A percentile compares a stretch with the other conserved stretches of the same genome.
These are phyloP conservation scores for Sordariomycetes sp. DNA, from an alignment of 2,329 filamentous ascomycete genomes.

Conservation along the genomic window DNA sequence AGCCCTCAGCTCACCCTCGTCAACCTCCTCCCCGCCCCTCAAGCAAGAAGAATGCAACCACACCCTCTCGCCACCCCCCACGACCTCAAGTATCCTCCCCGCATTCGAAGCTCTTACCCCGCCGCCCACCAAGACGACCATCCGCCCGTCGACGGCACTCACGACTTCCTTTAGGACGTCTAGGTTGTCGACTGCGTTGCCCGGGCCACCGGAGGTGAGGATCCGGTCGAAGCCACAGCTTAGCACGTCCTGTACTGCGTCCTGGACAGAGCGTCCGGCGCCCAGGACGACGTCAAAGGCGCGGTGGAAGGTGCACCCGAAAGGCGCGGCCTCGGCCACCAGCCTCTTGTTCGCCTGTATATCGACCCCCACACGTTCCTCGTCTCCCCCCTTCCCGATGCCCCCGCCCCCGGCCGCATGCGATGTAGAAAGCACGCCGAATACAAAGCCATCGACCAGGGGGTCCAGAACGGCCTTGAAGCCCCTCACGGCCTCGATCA, in stretches of 20 bases:
- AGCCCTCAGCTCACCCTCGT: not conserved
- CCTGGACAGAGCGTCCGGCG: conserved; percentile 8
- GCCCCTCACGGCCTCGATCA: conserved; percentile 23
- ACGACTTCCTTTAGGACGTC: conserved; percentile 22
- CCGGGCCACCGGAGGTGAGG: conserved; percentile 37
- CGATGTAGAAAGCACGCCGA: conserved; percentile 26
- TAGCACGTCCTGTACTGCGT: conserved; percentile 20
- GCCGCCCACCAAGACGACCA: conserved; percentile 39
- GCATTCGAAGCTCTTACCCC: conserved; percentile 32
- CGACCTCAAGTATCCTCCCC: not conserved
- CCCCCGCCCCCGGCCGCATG: not conserved
- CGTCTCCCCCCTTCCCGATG: not conserved
- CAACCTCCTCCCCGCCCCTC: not conserved
- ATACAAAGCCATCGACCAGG: conserved; percentile 39
- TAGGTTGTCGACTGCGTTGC: conserved; percentile 24
- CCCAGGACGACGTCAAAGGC: conserved; percentile 37
- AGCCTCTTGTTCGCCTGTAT: conserved; percentile 23
- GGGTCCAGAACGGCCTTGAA: conserved; percentile 24
- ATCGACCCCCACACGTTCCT: conserved; percentile 18
- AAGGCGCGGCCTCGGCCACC: conserved; percentile 24
- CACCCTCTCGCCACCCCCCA: conserved; percentile 3
- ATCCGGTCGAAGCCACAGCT: conserved; percentile 34
- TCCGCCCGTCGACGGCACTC: conserved; percentile 9
- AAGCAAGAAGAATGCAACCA: conserved; percentile 9
- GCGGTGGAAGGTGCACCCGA: conserved; percentile 38